Conservation (phyloP, 2,329 filamentous ascomycete species). For the Xylariales sp. region DNA sequence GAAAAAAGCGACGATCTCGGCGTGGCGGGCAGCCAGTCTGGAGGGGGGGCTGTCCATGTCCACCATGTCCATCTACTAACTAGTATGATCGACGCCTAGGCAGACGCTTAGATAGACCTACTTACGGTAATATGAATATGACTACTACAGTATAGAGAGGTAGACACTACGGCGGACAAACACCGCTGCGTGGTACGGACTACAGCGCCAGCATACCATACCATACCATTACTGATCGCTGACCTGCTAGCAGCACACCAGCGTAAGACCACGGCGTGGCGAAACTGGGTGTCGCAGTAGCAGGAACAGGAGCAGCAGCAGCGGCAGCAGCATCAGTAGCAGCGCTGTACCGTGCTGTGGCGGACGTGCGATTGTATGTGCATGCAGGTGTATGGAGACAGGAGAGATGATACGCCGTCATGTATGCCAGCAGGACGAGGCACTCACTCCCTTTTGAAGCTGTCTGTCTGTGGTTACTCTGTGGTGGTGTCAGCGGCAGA, state of each 20-base stretch:
- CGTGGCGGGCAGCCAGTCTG: conserved; percentile 26
- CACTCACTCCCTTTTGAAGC: conserved; percentile 19
- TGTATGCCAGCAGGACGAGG: conserved; percentile 38
- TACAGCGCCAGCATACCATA: background rate
- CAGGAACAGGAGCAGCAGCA: too few species aligned
- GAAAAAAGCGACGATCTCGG: conserved; percentile 28
- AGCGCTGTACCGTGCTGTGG: conserved; percentile 36
- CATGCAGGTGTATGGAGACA: conserved; percentile 38
- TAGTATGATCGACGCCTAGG: too few species aligned
- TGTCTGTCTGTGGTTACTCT: background rate
- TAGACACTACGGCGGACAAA: too few species aligned
- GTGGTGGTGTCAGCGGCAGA: conserved; percentile 11
- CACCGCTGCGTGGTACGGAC: too few species aligned
- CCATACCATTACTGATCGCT: background rate
- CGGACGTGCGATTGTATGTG: conserved; percentile 24
- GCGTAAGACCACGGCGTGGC: conserved; percentile 39
- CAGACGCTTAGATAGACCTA: too few species aligned
- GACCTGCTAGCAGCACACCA: conserved; percentile 3
- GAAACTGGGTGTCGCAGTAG: conserved; percentile 24
- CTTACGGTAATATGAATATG: too few species aligned
- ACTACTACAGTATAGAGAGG: too few species aligned
- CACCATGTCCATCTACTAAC: too few species aligned
- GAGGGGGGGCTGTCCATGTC: conserved; percentile 5
- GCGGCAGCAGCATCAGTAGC: too few species aligned
- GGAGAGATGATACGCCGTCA: conserved; percentile 36